A percentile compares a stretch with the other conserved stretches of the same genome.
Conservation (phyloP, 108 stramenopile species). For the Fragilariopsis cylindrus region DNA sequence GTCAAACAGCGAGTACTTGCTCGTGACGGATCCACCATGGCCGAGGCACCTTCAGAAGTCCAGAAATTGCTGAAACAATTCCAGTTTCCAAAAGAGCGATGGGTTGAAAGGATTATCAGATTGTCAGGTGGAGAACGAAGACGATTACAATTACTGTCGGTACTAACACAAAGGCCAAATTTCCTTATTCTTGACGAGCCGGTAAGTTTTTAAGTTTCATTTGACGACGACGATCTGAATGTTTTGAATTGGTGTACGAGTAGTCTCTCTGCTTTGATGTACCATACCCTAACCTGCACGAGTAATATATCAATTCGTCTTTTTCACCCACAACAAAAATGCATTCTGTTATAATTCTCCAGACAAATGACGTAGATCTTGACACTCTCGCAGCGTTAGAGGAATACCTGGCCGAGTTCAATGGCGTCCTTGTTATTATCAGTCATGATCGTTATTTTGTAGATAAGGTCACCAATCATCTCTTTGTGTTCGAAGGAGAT, state of each 20-base stretch:
- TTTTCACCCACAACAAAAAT: too few relatives aligned
- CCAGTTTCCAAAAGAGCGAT: conserved; percentile 58
- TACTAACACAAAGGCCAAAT: conserved; percentile 46
- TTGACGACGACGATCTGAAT: too few relatives aligned
- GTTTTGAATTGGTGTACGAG: too few relatives aligned
- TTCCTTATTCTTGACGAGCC: conserved; percentile 65
- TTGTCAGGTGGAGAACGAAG: conserved; percentile 75
- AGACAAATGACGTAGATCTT: conserved; percentile 61
- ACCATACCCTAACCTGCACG: too few relatives aligned
- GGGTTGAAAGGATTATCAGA: conserved; percentile 62
- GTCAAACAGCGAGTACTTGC: conserved; percentile 61
- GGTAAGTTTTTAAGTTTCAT: conserved; percentile 40
- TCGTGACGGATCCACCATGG: conserved; percentile 35
- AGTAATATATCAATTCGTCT: too few relatives aligned
- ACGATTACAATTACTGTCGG: conserved; percentile 61
- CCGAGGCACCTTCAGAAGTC: conserved; percentile 53
- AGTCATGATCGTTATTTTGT: conserved; percentile 90
- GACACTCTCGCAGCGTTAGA: conserved; percentile 67
- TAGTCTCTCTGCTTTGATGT: too few relatives aligned
- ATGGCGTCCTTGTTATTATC: conserved; percentile 83
- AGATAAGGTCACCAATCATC: conserved; percentile 86
- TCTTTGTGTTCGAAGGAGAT: conserved; percentile 76
- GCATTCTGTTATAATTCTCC: conserved; percentile 39
- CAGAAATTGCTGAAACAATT: conserved; percentile 66
- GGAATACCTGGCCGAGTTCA: conserved; percentile 69